Conservation (phyloP, 2,329 filamentous ascomycete genomes). For the Pseudogymnoascus verrucosus region DNA sequence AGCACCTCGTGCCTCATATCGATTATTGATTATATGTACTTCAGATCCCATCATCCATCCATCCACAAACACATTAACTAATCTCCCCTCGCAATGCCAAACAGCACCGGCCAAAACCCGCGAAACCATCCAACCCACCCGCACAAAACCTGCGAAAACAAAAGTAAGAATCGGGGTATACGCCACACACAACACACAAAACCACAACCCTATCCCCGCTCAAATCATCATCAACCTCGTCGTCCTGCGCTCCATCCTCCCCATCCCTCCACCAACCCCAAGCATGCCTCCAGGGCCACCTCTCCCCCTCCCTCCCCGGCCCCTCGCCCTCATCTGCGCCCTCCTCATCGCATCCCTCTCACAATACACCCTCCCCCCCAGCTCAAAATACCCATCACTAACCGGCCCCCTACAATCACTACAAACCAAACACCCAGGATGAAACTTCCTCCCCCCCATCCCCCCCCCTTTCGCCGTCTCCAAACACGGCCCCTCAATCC, state of each 20-base stretch:
- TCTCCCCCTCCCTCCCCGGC: constrained; percentile 15
- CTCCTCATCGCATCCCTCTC: constrained; percentile 65
- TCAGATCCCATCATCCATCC: neutral
- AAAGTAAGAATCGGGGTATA: neutral
- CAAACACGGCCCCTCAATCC: constrained; percentile 90
- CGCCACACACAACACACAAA: neutral
- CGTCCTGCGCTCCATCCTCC: constrained; percentile 38
- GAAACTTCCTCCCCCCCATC: constrained; percentile 60
- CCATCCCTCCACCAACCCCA: constrained; percentile 14
- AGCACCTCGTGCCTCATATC: neutral
- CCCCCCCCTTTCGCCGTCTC: constrained; percentile 56
- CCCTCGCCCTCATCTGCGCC: constrained; percentile 19
- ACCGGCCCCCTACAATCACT: constrained; percentile 67
- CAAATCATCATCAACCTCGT: constrained; percentile 44
- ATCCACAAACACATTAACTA: neutral
- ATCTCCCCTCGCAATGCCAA: constrained; percentile 15
- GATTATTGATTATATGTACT: neutral
- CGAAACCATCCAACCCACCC: neutral
- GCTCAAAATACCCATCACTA: constrained; percentile 83
- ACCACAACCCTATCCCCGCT: neutral
- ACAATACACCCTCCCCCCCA: constrained; percentile 72
- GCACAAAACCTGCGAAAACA: neutral
- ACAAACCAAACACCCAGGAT: constrained; percentile 80
- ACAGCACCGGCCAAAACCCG: no score
- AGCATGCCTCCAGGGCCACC: constrained; percentile 14